Conservation (phyloP, 1,139 yeast species). For the Neolecta irregularis region DNA sequence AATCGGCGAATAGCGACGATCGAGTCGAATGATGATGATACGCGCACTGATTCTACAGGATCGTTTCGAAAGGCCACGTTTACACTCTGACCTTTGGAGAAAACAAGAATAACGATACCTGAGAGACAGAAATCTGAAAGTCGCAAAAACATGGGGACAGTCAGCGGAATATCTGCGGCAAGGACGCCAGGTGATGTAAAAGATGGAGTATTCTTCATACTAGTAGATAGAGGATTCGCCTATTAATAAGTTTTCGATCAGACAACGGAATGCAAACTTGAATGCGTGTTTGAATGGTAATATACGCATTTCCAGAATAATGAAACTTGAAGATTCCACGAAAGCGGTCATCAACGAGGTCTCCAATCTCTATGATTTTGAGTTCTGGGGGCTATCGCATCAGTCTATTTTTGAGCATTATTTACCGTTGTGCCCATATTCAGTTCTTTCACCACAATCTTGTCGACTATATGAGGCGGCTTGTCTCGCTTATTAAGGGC, state of each 20-base stretch:
- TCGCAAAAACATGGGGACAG: conserved; percentile 63
- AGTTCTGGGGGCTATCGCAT: conserved; percentile 44
- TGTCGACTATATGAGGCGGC: conserved; percentile 62
- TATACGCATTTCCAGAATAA: conserved; percentile 65
- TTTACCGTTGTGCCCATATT: conserved; percentile 46
- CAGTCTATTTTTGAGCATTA: background rate
- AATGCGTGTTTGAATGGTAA: conserved; percentile 66
- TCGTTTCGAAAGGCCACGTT: conserved; percentile 80
- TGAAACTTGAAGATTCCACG: conserved; percentile 74
- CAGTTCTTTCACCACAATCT: conserved; percentile 55
- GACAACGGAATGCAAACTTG: conserved; percentile 12
- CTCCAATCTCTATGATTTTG: conserved; percentile 77
- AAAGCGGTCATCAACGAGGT: conserved; percentile 61
- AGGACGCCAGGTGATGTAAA: conserved; percentile 56
- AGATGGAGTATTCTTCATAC: conserved; percentile 28
- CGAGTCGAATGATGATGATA: conserved; percentile 70
- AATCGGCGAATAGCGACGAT: conserved; percentile 71
- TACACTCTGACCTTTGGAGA: conserved; percentile 64
- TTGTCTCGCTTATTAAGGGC: conserved; percentile 61
- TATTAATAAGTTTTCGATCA: conserved; percentile 24
- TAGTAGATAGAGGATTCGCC: conserved; percentile 68
- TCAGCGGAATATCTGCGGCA: conserved; percentile 52
- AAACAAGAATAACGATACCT: conserved; percentile 75
- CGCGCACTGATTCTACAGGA: conserved; percentile 69
- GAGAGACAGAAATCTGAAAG: conserved; percentile 56